Evolutionary conservation across 352 stramenopile species (phyloP).

Genomic region (Peronospora belbahrii): DNA sequence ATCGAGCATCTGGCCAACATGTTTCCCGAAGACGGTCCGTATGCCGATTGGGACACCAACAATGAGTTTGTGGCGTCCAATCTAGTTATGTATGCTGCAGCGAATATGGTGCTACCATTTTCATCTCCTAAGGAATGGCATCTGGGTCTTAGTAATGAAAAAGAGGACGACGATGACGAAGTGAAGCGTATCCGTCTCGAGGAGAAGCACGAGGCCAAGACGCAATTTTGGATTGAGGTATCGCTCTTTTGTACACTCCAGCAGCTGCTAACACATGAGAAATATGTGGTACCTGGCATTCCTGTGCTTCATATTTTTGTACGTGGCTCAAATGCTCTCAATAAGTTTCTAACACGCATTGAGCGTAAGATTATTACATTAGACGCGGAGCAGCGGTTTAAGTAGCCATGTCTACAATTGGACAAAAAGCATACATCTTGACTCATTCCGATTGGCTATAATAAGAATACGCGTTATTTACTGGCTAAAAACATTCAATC

Average conservation of each 20-base stretch:
- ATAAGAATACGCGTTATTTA: slow-evolving; percentile 1
- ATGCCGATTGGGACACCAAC: slow-evolving; percentile 68
- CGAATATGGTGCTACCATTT: slow-evolving; percentile 67
- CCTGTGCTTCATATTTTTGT: slow-evolving; percentile 82
- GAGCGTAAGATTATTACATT: slow-evolving; percentile 50
- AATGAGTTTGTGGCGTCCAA: slow-evolving; percentile 70
- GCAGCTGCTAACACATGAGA: slow-evolving; percentile 56
- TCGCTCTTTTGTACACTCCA: slow-evolving; percentile 74
- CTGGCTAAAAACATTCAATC: slow-evolving; percentile 14
- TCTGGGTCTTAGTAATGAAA: slow-evolving; percentile 61
- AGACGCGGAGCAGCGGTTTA: slow-evolving; percentile 24
- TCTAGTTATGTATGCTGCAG: slow-evolving; percentile 65
- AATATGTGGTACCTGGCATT: slow-evolving; percentile 80
- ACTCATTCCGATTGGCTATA: slow-evolving; percentile 9
- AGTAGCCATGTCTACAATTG: slow-evolving; percentile 4
- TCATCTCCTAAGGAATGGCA: slow-evolving; percentile 61
- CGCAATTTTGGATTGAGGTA: slow-evolving; percentile 69
- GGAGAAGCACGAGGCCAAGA: slow-evolving; percentile 69
- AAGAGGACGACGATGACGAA: slow-evolving; percentile 65
- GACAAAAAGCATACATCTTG: background rate
- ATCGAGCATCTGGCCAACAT: slow-evolving; percentile 86
- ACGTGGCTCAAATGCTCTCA: slow-evolving; percentile 47
- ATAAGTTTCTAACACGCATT: slow-evolving; percentile 62
- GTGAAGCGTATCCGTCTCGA: slow-evolving; percentile 49
- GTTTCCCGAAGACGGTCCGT: slow-evolving; percentile 82